A percentile compares a stretch with the other conserved stretches of the same genome.
Evolutionary conservation across 2,329 filamentous ascomycete species (phyloP).

Genomic region (Trichoderma cornu-damae): DNA sequence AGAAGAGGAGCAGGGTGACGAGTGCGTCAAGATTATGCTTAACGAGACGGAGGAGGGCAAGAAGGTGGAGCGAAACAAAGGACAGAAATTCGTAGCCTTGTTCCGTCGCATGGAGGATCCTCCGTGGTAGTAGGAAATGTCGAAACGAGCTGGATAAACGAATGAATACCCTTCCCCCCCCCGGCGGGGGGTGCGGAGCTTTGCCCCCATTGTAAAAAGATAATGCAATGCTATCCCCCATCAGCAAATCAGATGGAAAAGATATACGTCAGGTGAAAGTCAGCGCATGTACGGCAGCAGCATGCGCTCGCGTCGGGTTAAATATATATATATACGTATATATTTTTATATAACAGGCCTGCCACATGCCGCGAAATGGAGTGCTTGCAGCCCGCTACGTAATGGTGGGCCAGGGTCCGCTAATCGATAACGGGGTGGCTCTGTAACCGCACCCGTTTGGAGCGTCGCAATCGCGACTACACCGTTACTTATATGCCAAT

Average conservation of each 20-base stretch:
- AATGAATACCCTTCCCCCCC: not conserved
- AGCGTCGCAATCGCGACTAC: slow-evolving; percentile 15
- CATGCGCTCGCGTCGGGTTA: not conserved
- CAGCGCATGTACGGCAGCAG: not conserved
- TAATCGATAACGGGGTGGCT: slow-evolving; percentile 12
- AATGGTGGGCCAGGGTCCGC: slow-evolving; percentile 5
- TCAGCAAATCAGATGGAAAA: not conserved
- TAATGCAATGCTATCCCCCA: not conserved
- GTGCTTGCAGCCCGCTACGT: slow-evolving; percentile 15
- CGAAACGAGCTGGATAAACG: not conserved
- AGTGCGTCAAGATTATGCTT: slow-evolving; percentile 69
- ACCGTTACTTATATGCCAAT: slow-evolving; percentile 5
- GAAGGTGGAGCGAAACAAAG: slow-evolving; percentile 88
- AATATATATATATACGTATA: no score
- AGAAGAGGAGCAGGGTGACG: slow-evolving; percentile 62
- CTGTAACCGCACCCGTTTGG: not conserved
- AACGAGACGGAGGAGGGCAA: slow-evolving; percentile 93
- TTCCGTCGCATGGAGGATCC: slow-evolving; percentile 79
- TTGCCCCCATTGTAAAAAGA: not conserved
- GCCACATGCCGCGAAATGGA: not conserved
- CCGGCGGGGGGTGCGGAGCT: no score
- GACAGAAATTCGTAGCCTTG: slow-evolving; percentile 84
- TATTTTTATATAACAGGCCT: not conserved
- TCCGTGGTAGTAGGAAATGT: slow-evolving; percentile 52
- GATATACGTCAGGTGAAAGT: not conserved